Conservation (phyloP, 495 filamentous ascomycete species). For the Astrothelium subdiscretum region DNA sequence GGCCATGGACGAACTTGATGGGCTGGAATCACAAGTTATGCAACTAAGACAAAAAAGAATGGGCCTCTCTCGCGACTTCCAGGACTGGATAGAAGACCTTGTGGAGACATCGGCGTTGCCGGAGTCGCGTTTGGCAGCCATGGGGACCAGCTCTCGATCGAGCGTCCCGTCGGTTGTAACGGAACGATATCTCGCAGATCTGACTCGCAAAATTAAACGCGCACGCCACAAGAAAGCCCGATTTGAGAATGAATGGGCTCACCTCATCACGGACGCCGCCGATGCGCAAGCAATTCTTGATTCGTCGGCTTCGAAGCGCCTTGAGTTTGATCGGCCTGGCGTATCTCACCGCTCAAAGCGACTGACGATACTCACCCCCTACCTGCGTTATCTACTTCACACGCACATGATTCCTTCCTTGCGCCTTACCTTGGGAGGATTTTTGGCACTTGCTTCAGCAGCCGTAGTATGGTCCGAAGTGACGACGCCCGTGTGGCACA, state of each 20-base stretch:
- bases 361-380: constrained; percentile 61
- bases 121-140: constrained; percentile 37
- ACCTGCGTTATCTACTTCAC: constrained; percentile 70
- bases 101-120: constrained; percentile 60
- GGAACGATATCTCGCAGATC: constrained; percentile 79
- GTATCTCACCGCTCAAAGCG: constrained; percentile 26
- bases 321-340: constrained; percentile 56
- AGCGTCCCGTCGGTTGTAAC: constrained; percentile 73
- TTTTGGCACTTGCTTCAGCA: constrained; percentile 62
- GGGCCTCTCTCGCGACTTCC: constrained; percentile 67
- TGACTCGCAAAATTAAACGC: constrained; percentile 67
- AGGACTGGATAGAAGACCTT: constrained; percentile 91
- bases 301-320: constrained; percentile 63
- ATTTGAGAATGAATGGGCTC: constrained; percentile 78
- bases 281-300: constrained; percentile 75
- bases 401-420: constrained; percentile 55
- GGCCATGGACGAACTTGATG: constrained; percentile 66
- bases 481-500: constrained; percentile 62
- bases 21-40: constrained; percentile 65
- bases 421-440: constrained; percentile 44
- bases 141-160: constrained; percentile 28
- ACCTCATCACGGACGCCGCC: constrained; percentile 56
- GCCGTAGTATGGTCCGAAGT: constrained; percentile 89
- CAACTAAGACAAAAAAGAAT: constrained; percentile 71
- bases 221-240: constrained; percentile 72